These are phyloP conservation scores for Brachypodium distachyon DNA, from an alignment of 202 grass and related monocot species.

Conservation along the genomic window DNA sequence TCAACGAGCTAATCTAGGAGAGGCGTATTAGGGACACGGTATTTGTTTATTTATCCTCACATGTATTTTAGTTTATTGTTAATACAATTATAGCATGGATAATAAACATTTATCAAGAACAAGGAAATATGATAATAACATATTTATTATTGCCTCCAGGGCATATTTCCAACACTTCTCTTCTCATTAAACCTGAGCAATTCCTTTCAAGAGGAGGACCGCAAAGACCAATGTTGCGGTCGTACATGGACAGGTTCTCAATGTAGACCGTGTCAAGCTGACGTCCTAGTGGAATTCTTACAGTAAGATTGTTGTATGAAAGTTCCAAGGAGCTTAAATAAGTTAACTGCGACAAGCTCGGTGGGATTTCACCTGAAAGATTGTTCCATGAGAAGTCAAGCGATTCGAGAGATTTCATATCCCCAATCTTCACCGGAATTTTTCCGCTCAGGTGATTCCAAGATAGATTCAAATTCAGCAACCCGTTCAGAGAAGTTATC, in stretches of 20 bases:
- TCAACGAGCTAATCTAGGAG: too few species aligned
- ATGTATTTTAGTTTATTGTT: too few species aligned
- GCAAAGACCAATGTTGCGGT: slow-evolving; percentile 8
- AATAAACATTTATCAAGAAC: too few species aligned
- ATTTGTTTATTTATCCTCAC: too few species aligned
- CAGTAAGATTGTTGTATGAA: slow-evolving; percentile 28
- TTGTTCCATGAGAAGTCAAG: slow-evolving; percentile 34
- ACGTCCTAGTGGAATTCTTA: slow-evolving; percentile 12
- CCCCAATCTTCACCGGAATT: background rate
- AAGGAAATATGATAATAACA: too few species aligned
- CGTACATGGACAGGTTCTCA: background rate
- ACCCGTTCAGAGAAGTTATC: background rate
- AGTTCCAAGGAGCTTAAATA: slow-evolving; percentile 17
- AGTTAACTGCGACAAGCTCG: background rate
- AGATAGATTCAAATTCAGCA: slow-evolving; percentile 24
- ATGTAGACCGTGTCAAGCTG: slow-evolving; percentile 18
- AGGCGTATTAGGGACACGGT: too few species aligned
- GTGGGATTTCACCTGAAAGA: slow-evolving; percentile 19
- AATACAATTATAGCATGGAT: too few species aligned
- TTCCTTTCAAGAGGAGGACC: background rate
- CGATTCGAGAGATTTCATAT: slow-evolving; percentile 14
- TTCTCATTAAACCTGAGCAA: too few species aligned
- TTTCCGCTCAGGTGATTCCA: background rate
- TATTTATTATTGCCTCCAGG: too few species aligned
- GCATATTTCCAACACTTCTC: too few species aligned